Conservation (phyloP, 1,139 yeast genomes). For the Geotrichum candidum region DNA sequence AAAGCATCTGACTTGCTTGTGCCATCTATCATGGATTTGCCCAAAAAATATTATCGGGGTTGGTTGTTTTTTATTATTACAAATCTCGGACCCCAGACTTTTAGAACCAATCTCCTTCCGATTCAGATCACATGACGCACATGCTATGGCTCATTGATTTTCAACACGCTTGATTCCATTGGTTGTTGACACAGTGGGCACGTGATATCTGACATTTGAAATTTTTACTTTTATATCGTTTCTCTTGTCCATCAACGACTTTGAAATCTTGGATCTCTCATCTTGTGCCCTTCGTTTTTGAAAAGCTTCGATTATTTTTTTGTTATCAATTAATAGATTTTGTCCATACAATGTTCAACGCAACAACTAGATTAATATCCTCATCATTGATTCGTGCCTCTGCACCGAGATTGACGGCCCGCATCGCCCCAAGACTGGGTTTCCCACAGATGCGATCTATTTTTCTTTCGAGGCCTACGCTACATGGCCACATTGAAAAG, state of each 20-base stretch:
- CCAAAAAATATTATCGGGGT: no score
- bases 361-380: neutral
- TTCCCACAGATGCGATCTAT: neutral
- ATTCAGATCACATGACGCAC: no score
- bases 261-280: neutral
- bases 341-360: neutral
- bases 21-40: no score
- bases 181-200: neutral
- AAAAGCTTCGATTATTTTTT: neutral
- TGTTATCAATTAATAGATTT: neutral
- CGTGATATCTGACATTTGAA: neutral
- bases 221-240: neutral
- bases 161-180: neutral
- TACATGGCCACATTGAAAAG: slow-evolving; percentile 80
- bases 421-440: neutral
- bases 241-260: neutral
- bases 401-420: neutral
- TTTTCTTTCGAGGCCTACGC: neutral
- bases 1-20: no score
- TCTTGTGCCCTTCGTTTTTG: neutral
- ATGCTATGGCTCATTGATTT: neutral
- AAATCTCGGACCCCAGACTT: no score
- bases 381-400: neutral
- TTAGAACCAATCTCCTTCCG: no score
- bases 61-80: no score